Evolutionary conservation across 805 yeast genomes (phyloP).

Genomic region (Ogataea minuta): DNA sequence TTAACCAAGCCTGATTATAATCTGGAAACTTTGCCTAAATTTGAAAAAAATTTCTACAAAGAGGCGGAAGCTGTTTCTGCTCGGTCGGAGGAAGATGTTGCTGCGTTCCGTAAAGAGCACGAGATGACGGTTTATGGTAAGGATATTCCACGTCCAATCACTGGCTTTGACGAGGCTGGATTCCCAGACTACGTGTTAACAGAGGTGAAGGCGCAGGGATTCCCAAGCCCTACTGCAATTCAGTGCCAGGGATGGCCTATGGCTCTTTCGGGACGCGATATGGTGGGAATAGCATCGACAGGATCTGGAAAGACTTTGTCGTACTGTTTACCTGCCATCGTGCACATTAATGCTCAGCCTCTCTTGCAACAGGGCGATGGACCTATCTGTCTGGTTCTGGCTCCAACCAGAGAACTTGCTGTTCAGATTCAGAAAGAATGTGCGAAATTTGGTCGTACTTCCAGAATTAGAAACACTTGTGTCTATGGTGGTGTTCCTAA

Average conservation of each 20-base stretch:
- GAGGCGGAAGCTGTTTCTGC: conserved; percentile 78
- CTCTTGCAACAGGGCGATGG: conserved; percentile 92
- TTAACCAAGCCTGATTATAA: conserved; percentile 82
- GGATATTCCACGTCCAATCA: conserved; percentile 92
- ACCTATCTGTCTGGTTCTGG: conserved; percentile 90
- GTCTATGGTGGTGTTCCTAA: conserved; percentile 99
- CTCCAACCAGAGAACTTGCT: conserved; percentile 99
- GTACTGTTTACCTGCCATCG: conserved; percentile 94
- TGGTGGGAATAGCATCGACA: conserved; percentile 98
- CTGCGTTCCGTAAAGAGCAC: conserved; percentile 71
- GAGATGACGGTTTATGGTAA: conserved; percentile 84
- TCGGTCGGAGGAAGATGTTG: conserved; percentile 73
- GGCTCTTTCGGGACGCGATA: conserved; percentile 98
- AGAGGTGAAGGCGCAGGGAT: conserved; percentile 90
- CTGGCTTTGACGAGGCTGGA: conserved; percentile 93
- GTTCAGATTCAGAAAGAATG: conserved; percentile 97
- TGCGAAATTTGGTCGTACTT: conserved; percentile 86
- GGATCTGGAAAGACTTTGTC: conserved; percentile 99
- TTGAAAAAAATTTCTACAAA: conserved; percentile 91
- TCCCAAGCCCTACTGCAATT: conserved; percentile 90
- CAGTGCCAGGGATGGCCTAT: conserved; percentile 99
- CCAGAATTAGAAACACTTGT: conserved; percentile 94
- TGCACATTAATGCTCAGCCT: conserved; percentile 98
- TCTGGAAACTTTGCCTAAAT: conserved; percentile 70
- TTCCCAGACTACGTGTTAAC: conserved; percentile 90